phyloP scores from a whole-genome alignment of 1,139 yeast genomes.

The Kurtzmaniella quercitrusa region DNA sequence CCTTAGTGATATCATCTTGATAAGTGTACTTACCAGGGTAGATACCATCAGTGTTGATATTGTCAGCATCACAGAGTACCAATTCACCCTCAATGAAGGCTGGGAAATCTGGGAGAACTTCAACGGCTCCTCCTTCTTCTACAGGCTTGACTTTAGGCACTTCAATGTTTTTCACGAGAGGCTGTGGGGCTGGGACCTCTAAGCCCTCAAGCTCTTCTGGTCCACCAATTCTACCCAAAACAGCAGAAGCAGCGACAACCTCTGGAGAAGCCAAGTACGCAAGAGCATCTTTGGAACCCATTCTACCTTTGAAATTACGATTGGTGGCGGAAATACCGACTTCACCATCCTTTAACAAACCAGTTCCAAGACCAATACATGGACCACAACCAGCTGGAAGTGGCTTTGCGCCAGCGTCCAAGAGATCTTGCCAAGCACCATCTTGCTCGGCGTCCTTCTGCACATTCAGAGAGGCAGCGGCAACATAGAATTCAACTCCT shows the following conservation, averaged over 20 bases:
- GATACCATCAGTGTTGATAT: constrained; percentile 96
- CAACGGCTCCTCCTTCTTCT: constrained; percentile 46
- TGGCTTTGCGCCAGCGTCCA: constrained; percentile 92
- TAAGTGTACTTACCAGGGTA: constrained; percentile 98
- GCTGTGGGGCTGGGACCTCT: constrained; percentile 41
- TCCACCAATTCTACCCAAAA: constrained; percentile 86
- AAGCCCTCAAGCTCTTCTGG: constrained; percentile 78
- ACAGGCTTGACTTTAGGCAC: constrained; percentile 24
- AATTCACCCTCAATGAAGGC: constrained; percentile 83
- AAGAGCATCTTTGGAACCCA: constrained; percentile 96
- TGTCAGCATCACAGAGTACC: constrained; percentile 94
- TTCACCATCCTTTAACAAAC: constrained; percentile 89
- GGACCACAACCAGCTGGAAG: constrained; percentile 99
- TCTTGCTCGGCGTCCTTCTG: constrained; percentile 85
- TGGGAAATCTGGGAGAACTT: constrained; percentile 87
- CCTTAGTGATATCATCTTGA: constrained; percentile 92
- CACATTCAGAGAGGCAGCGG: constrained; percentile 93
- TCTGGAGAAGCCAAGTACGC: constrained; percentile 97
- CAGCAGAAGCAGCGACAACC: constrained; percentile 97
- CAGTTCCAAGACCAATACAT: constrained; percentile 95
- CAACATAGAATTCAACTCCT: constrained; percentile 91
- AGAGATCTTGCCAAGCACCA: constrained; percentile 88
- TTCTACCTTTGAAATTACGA: constrained; percentile 97
- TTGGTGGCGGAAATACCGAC: constrained; percentile 98
- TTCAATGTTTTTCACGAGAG: constrained; percentile 42